Base-by-base conservation (phyloP, 129 eudicot species). In the Rutidosis leptorrhynchoides region DNA sequence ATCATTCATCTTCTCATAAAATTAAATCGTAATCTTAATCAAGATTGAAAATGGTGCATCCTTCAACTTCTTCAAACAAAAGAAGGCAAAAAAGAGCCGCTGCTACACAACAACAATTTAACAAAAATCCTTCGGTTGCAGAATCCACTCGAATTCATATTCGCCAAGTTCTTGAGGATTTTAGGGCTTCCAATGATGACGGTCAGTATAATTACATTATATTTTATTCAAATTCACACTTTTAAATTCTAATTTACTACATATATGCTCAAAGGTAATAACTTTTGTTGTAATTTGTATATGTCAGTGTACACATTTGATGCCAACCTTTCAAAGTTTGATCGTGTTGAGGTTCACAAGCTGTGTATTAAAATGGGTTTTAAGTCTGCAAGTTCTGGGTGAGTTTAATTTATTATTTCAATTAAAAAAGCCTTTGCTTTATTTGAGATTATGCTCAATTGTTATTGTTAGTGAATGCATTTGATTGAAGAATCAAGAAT, bases 341-440 rank as follows among this genome's bases (percentile, higher is more conserved):
- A 91, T 63, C 94, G 96, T 62, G 96, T 88, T 29, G 86, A 76
- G 51, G 94, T 91, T 65, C 97, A 91, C 72, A 23, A 6, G 15
- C 59, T 80, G 64, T 74, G 83, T 76, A 68, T 78, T 67, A 91
- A 85, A 75, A 71, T 85, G 90, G 94, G 94, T 16, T n/a, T 91
- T 86, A 81, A 28, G 69, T 87, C 97, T 16, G 74, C 74, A 77
- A 87, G 97, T 77, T 58, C 83, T 16, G 96, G 97, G 97, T 91
- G 67, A 87, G 94, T 71, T 35, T 59, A 33, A 63, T 40, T 40
- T 16, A 35, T 43, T 70, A 55, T 32, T 35, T 55, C 52, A 4
- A 51, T 67, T 24, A 60, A 5, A 58, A 6, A 27, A 57, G 4
- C 33, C 17, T 40, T 57, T 33, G 17, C 26, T 22, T 33, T 45